These are phyloP conservation scores for Hanseniaspora nectarophila DNA, from an alignment of 805 yeast species.

Conservation along the genomic window DNA sequence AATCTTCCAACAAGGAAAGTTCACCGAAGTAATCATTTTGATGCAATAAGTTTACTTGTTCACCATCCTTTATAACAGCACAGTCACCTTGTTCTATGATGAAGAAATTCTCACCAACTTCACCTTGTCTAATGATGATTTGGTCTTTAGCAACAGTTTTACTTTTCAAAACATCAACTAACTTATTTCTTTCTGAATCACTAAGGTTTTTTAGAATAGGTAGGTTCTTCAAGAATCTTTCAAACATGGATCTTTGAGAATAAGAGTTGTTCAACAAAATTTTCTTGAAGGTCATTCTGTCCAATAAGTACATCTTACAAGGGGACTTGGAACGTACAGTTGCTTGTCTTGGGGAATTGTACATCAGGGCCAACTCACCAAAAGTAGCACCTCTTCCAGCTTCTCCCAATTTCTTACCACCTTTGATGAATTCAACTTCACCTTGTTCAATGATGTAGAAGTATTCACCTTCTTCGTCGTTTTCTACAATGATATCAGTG, in stretches of 20 bases:
- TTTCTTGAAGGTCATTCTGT: conserved; percentile 82
- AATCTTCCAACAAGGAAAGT: conserved; percentile 79
- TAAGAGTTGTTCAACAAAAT: conserved; percentile 83
- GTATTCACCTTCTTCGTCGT: conserved; percentile 79
- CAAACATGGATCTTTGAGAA: conserved; percentile 81
- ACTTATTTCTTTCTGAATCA: conserved; percentile 71
- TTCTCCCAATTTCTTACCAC: conserved; percentile 51
- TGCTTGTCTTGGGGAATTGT: conserved; percentile 95
- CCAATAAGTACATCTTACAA: conserved; percentile 79
- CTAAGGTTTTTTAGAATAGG: conserved; percentile 65
- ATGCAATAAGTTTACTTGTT: conserved; percentile 40
- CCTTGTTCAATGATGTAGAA: conserved; percentile 82
- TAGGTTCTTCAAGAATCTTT: conserved; percentile 73
- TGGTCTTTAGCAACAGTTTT: conserved; percentile 60
- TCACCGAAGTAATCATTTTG: conserved; percentile 96
- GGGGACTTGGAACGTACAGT: conserved; percentile 68
- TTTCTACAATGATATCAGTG: conserved; percentile 67
- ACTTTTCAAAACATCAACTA: conserved; percentile 88
- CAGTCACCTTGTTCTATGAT: conserved; percentile 74
- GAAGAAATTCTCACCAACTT: conserved; percentile 63
- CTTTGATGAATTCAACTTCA: conserved; percentile 64
- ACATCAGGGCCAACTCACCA: conserved; percentile 95
- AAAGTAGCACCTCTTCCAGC: conserved; percentile 83
- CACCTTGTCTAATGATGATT: conserved; percentile 75
- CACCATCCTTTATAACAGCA: conserved; percentile 48